Evolutionary conservation across 495 filamentous ascomycete species (phyloP).

Genomic region (Daldinia vernicosa): DNA sequence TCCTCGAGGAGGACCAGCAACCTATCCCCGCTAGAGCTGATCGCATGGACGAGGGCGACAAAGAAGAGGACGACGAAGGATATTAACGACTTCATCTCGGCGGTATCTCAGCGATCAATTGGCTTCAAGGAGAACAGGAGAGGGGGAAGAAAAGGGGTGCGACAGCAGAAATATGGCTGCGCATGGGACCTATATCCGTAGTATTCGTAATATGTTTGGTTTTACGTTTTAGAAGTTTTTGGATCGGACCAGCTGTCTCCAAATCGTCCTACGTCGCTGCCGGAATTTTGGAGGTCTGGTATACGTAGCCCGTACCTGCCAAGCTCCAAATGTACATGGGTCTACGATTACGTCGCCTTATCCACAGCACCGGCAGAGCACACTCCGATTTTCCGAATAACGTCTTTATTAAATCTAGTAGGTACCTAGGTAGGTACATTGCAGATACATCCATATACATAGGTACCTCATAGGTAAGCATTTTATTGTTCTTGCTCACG

Average conservation of each 20-base stretch:
- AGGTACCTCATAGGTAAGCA: not conserved
- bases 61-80: slow-evolving; percentile 73
- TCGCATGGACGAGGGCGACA: slow-evolving; percentile 71
- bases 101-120: slow-evolving; percentile 45
- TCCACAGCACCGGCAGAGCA: slow-evolving; percentile 4
- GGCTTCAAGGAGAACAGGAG: slow-evolving; percentile 41
- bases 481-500: not conserved
- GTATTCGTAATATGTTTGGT: not conserved
- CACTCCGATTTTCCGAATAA: slow-evolving; percentile 17
- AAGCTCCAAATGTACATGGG: slow-evolving; percentile 28
- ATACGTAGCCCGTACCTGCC: slow-evolving; percentile 51
- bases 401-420: not conserved
- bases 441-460: not conserved
- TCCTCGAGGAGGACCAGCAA: slow-evolving; percentile 91
- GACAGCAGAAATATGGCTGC: slow-evolving; percentile 43
- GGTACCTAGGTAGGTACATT: too few species aligned
- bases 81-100: slow-evolving; percentile 77
- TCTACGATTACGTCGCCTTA: slow-evolving; percentile 12
- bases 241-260: slow-evolving; percentile 23
- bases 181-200: slow-evolving; percentile 37
- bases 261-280: slow-evolving; percentile 6
- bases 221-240: slow-evolving; percentile 4
- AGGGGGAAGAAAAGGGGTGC: slow-evolving; percentile 43
- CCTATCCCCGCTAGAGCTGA: slow-evolving; percentile 82
- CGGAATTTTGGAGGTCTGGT: slow-evolving; percentile 40